phyloP scores from a whole-genome alignment of 129 eudicot species.

The Saposhnikovia divaricata region DNA sequence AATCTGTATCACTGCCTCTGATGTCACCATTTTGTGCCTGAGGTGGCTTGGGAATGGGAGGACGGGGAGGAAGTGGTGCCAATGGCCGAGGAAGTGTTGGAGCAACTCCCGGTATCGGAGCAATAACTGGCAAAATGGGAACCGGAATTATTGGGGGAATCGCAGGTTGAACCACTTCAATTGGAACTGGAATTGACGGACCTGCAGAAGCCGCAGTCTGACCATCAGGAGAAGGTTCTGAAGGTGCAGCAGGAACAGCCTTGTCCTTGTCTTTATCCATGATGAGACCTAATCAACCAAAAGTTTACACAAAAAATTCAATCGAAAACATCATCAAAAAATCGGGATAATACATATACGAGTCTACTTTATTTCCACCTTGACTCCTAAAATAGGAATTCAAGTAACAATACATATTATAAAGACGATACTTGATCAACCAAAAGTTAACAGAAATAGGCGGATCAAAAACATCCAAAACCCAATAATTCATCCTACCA shows the following conservation, averaged over 20 bases:
- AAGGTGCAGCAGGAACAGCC: conserved; percentile 22
- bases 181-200: conserved; percentile 2
- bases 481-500: no score
- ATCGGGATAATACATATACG: not conserved
- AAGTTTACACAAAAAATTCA: not conserved
- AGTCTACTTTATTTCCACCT: not conserved
- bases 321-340: not conserved
- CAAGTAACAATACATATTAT: not conserved
- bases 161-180: conserved; percentile 21
- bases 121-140: conserved; percentile 24
- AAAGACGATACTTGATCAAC: no score
- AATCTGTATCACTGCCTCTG: conserved; percentile 27
- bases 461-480: no score
- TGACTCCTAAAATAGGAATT: not conserved
- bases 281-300: conserved; percentile 19
- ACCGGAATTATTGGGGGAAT: conserved; percentile 16
- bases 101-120: conserved; percentile 17
- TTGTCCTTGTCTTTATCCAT: conserved; percentile 48
- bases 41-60: conserved; percentile 31
- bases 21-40: conserved; percentile 32
- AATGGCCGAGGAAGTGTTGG: conserved; percentile 29
- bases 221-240: conserved; percentile 28
- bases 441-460: no score
- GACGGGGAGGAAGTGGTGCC: conserved; percentile 41
- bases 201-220: conserved; percentile 20